Base-by-base conservation (phyloP, 345 rosid genomes). In the Camelina sativa region DNA sequence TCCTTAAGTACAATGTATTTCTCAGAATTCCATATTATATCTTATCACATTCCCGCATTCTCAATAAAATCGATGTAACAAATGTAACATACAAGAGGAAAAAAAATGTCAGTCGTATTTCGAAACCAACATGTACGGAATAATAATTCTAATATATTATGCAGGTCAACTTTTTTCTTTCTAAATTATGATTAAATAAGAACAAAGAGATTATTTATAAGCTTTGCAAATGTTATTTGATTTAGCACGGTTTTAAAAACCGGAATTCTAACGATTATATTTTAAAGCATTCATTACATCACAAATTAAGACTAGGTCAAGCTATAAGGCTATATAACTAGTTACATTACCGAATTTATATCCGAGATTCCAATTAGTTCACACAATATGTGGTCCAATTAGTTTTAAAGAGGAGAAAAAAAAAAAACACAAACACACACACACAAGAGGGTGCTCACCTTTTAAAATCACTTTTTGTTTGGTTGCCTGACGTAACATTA, bases 401-500 rank as follows among this genome's bases (percentile, higher is more conserved):
- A 34, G 58, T 34, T 65, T 71, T 22, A 32, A 65, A 57, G 4
- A 28, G 5, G 4, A 28, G 4, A 28, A 28, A 28, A 0, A 28
- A 28, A 25, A 25, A 25, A 3, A 23, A 23, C 0, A 25, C 0
- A 23, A 2, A 25, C 28, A 25, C 28, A 25, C 28, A 28, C 30
- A 28, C 30, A 56, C 2, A 64, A 64, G 34, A 20, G 71, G 16
- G 44, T 55, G 15, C 48, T 64, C 54, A 34, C 56, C 51, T 73
- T 23, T 44, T 20, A 43, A 63, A 64, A 55, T 32, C 10, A 15
- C 35, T 65, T 73, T 55, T 56, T 19, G 58, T 30, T 55, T 34
- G 62, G 51, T 65, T 73, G 19, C 25, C 40, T 73, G 79, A 83
- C 80, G 82, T 82, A 53, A 6, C 54, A 48, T 34, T 41, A 23